Percentiles rank a stretch among this genome's conserved stretches.
phyloP scores from a whole-genome alignment of 306 rosid species.

The barrel medic (Medicago truncatula) region DNA sequence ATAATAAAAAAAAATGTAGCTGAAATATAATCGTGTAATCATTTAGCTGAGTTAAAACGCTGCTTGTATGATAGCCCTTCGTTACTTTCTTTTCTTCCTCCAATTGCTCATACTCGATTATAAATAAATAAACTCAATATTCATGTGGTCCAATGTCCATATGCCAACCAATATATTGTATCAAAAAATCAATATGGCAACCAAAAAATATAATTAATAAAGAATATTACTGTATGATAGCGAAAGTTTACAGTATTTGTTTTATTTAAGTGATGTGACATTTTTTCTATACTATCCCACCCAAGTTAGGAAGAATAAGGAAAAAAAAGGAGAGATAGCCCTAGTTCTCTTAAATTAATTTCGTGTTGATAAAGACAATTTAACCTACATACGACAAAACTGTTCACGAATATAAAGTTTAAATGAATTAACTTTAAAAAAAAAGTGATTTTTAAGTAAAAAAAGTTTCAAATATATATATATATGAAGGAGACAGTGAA shows the following conservation, averaged over 20 bases:
- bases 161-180: neutral
- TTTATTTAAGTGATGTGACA: constrained; percentile 20
- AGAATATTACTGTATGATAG: constrained; percentile 1
- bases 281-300: neutral
- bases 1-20: neutral
- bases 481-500: neutral
- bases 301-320: neutral
- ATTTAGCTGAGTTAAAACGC: constrained; percentile 13
- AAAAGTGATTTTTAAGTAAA: no score
- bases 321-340: neutral
- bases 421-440: neutral
- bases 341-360: no score
- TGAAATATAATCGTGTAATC: constrained; percentile 26
- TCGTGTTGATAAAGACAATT: neutral
- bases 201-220: neutral
- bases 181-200: neutral
- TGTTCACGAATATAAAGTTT: neutral
- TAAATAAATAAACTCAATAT: neutral
- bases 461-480: neutral
- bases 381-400: neutral
- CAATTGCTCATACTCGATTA: no score
- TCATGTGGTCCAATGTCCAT: constrained; percentile 16
- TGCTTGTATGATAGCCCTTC: constrained; percentile 7
- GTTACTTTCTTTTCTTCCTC: neutral
- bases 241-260: neutral